These are phyloP conservation scores for Paxillus involutus DNA, from an alignment of 768 basidiomycete genomes.

Conservation along the genomic window DNA sequence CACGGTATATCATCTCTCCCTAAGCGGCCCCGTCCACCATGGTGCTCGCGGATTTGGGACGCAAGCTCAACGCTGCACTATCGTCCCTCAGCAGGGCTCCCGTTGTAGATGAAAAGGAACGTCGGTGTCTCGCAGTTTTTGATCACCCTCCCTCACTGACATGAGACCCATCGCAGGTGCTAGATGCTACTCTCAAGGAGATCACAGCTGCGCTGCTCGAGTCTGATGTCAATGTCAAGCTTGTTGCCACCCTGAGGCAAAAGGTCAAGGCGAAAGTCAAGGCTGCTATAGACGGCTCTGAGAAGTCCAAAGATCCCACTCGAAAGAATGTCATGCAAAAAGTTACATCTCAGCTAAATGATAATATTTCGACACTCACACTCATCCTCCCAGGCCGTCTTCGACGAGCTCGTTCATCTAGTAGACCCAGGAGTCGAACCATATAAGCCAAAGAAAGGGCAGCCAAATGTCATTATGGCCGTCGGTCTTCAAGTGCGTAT, in stretches of 20 bases:
- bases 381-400: conserved; percentile 67
- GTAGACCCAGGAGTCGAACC: conserved; percentile 96
- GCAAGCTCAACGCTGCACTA: conserved; percentile 90
- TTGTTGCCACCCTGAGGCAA: conserved; percentile 82
- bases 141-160: conserved; percentile 6
- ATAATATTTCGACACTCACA: conserved; percentile 8
- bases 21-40: conserved; percentile 43
- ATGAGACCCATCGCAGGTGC: conserved; percentile 54
- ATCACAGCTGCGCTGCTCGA: conserved; percentile 92
- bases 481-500: conserved; percentile 84
- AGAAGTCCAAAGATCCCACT: conserved; percentile 78
- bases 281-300: conserved; percentile 67
- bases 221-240: conserved; percentile 97
- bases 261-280: conserved; percentile 93
- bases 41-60: conserved; percentile 96
- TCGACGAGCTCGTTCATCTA: conserved; percentile 91
- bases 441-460: conserved; percentile 95
- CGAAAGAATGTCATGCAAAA: conserved; percentile 91
- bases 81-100: conserved; percentile 85
- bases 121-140: conserved; percentile 9
- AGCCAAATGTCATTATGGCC: conserved; percentile 94
- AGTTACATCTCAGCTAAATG: conserved; percentile 39
- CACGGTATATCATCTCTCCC: conserved; percentile 19
- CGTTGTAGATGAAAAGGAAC: conserved; percentile 88
- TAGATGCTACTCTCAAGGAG: conserved; percentile 93